Evolutionary conservation across 2,329 filamentous ascomycete genomes (phyloP), one percentile per base, ranked within the genome.

Genomic region (Trichoderma endophyticum): DNA sequence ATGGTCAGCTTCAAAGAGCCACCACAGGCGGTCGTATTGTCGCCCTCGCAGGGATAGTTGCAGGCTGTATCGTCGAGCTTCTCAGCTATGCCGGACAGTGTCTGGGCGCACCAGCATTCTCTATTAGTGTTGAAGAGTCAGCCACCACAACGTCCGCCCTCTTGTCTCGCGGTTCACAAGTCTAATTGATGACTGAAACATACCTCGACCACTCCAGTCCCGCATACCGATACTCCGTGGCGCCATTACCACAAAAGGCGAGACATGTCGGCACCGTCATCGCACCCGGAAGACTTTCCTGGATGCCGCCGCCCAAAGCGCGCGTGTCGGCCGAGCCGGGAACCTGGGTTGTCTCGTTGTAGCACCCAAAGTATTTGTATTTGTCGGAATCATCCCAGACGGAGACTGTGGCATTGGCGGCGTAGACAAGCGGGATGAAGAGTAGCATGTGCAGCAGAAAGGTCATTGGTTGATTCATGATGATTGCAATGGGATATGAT

Each of bases 31-130:
- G 86, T 82, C 1, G 79, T 81, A 18, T 79, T 79, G 76, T 88
- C 85, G 2, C 88, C 89, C 60, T 86, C 83, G 74, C 89, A 91
- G 0, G 86, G 79, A 36, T 85, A 82, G 71, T 85, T 79, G 79
- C 89, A 91, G 3, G 80, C 79, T 21, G 74, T 75, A 26, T 89
- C 87, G 34, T 82, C 75, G 11, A 89, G 78, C 73, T 83, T 83
- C 11, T 76, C 77, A 18, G 86, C 83, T 28, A 88, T 82, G 9
- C 80, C 78, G 9, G 83, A 84, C n/a, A 90, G 76, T 61, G 81
- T 80, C 21, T 84, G 81, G 26, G 86, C 83, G 78, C 89, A 91
- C 84, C 87, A 90, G 83, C 88, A 91, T 80, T 90, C 88, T 70
- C 87, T 87, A 39, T 7, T 12, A 8, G 36, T 21, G 12, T 57